Evolutionary conservation across 176 grass and related monocot species (phyloP).

Genomic region (Rhipidocladum racemiflorum): DNA sequence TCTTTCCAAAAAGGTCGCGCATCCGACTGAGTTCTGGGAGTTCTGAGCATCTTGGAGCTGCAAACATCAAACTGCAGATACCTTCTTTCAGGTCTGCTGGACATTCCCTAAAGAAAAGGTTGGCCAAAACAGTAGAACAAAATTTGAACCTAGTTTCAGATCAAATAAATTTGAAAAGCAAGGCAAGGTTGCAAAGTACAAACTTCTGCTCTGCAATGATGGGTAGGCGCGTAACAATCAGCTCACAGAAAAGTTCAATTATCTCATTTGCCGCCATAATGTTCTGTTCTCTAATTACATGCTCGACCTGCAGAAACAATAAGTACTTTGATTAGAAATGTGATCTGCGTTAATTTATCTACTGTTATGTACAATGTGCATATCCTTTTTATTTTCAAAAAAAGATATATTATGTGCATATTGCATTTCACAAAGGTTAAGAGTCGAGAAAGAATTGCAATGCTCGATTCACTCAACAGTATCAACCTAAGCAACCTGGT

Average conservation of each 20-base stretch:
- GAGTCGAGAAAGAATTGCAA: background rate
- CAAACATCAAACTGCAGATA: slow-evolving; percentile 93
- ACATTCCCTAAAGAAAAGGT: slow-evolving; percentile 63
- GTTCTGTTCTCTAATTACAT: slow-evolving; percentile 98
- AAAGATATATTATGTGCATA: background rate
- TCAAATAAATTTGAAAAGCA: background rate
- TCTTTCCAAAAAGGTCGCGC: slow-evolving; percentile 79
- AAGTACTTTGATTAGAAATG: background rate
- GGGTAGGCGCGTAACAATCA: slow-evolving; percentile 76
- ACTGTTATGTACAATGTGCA: background rate
- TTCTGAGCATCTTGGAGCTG: slow-evolving; percentile 90
- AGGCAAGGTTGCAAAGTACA: slow-evolving; percentile 11
- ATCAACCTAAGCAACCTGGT: background rate
- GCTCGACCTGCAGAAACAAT: slow-evolving; percentile 68
- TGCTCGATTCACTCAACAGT: background rate
- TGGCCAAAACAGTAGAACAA: background rate
- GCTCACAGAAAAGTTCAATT: slow-evolving; percentile 90
- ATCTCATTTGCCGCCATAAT: slow-evolving; percentile 88
- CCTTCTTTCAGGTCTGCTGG: slow-evolving; percentile 94
- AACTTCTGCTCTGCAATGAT: slow-evolving; percentile 91
- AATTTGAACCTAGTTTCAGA: slow-evolving; percentile 18
- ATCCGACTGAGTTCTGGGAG: slow-evolving; percentile 86
- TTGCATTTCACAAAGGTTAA: background rate
- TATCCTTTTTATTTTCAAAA: too few species aligned
- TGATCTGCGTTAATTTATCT: background rate